Conservation (phyloP, 495 filamentous ascomycete genomes). For the Hypoxylon perforatum region DNA sequence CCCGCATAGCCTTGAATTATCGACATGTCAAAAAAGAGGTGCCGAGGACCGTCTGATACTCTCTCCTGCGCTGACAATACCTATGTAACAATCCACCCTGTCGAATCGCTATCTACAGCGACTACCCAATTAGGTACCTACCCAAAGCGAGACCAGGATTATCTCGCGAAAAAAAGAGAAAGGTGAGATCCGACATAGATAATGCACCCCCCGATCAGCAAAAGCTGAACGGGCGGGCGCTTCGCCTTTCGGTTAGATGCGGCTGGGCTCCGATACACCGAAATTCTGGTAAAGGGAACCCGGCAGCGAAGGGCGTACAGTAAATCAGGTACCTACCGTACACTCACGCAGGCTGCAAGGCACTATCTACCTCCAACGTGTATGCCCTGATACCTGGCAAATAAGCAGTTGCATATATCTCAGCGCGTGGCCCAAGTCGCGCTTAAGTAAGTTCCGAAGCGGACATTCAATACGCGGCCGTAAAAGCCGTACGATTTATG, state of each 20-base stretch:
- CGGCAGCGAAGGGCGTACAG: neutral
- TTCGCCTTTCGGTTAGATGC: slow-evolving; percentile 28
- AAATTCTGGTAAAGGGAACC: slow-evolving; percentile 1
- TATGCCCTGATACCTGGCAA: neutral
- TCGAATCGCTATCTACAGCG: slow-evolving; percentile 5
- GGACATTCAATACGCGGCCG: slow-evolving; percentile 24
- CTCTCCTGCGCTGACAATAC: too few species aligned
- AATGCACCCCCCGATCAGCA: slow-evolving; percentile 7
- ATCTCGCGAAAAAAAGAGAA: slow-evolving; percentile 10
- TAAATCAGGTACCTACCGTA: too few species aligned
- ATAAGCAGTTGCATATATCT: slow-evolving; percentile 1
- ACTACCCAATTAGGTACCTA: slow-evolving; percentile 20
- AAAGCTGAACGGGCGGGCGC: slow-evolving; percentile 6
- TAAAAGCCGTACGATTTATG: slow-evolving; percentile 30
- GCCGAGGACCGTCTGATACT: slow-evolving; percentile 23
- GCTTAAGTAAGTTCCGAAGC: slow-evolving; percentile 11
- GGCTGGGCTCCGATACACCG: slow-evolving; percentile 28
- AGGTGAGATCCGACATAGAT: slow-evolving; percentile 5
- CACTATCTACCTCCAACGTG: slow-evolving; percentile 1
- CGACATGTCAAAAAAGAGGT: slow-evolving; percentile 10
- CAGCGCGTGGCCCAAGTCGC: slow-evolving; percentile 18
- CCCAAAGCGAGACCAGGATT: slow-evolving; percentile 15
- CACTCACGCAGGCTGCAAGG: slow-evolving; percentile 19
- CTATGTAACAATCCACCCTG: neutral
- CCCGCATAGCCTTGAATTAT: neutral